A percentile compares a stretch with the other conserved stretches of the same genome.
Evolutionary conservation across 2,329 filamentous ascomycete genomes (phyloP).

Genomic region (Fusarium pininemorale): DNA sequence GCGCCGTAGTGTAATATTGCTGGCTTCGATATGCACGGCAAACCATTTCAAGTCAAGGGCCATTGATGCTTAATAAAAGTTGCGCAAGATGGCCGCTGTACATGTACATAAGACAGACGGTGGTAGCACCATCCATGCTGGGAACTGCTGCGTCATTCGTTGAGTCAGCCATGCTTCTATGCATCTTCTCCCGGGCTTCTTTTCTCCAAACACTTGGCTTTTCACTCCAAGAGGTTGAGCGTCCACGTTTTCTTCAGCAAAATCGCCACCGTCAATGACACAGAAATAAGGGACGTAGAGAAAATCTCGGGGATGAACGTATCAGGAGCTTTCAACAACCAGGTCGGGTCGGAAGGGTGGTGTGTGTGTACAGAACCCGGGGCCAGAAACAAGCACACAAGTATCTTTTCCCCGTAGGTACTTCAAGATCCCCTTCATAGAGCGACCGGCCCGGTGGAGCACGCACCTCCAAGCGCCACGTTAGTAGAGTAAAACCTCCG

Average conservation of each 20-base stretch:
- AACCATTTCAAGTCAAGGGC: background rate
- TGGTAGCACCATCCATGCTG: background rate
- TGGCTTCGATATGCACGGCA: slow-evolving; percentile 4
- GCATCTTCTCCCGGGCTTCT: slow-evolving; percentile 23
- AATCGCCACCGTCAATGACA: slow-evolving; percentile 27
- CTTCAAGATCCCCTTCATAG: slow-evolving; percentile 25
- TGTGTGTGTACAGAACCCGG: slow-evolving; percentile 43
- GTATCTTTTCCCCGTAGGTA: slow-evolving; percentile 47
- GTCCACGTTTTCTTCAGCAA: slow-evolving; percentile 12
- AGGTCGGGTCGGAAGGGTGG: slow-evolving; percentile 23
- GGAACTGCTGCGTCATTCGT: slow-evolving; percentile 29
- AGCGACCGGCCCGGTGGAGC: slow-evolving; percentile 41
- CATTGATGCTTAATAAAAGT: background rate
- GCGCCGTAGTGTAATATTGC: slow-evolving; percentile 1
- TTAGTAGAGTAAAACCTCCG: slow-evolving; percentile 27
- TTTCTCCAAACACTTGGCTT: slow-evolving; percentile 6
- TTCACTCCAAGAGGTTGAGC: slow-evolving; percentile 14
- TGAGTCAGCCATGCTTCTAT: slow-evolving; percentile 21
- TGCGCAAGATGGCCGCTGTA: background rate
- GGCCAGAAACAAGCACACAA: slow-evolving; percentile 30
- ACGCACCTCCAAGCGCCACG: slow-evolving; percentile 21
- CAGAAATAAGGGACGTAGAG: background rate
- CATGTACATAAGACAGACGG: background rate
- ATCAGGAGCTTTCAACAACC: background rate
- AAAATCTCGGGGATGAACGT: slow-evolving; percentile 6